A percentile compares a stretch with the other conserved stretches of the same genome.
These are phyloP conservation scores for Hericium coralloides DNA, from an alignment of 768 basidiomycete genomes.

Conservation along the genomic window DNA sequence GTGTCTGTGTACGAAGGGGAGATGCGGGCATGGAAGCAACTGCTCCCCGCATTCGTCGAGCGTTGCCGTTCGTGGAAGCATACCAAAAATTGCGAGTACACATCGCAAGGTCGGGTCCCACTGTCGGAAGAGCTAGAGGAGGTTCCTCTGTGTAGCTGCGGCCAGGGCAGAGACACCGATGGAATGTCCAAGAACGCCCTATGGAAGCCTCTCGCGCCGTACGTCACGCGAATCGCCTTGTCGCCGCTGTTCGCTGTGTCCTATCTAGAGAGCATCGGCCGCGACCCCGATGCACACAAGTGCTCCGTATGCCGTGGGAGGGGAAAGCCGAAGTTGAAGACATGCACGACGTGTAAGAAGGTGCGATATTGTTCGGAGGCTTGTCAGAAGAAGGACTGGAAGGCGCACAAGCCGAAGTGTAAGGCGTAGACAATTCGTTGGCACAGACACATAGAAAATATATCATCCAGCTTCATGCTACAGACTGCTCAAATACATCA, in stretches of 20 bases:
- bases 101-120: slow-evolving; percentile 22
- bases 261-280: slow-evolving; percentile 34
- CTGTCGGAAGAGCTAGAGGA: slow-evolving; percentile 26
- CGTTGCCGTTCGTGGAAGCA: slow-evolving; percentile 47
- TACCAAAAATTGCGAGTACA: slow-evolving; percentile 37
- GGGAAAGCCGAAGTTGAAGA: slow-evolving; percentile 23
- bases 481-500: too few species aligned
- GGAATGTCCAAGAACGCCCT: slow-evolving; percentile 5
- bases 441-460: too few species aligned
- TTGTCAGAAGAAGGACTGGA: slow-evolving; percentile 43
- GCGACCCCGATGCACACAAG: slow-evolving; percentile 3
- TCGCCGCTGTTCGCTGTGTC: slow-evolving; percentile 45
- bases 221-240: slow-evolving; percentile 41
- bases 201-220: slow-evolving; percentile 34
- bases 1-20: slow-evolving; percentile 25
- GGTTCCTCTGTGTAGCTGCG: slow-evolving; percentile 44
- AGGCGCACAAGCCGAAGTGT: slow-evolving; percentile 27
- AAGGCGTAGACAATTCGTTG: too few species aligned
- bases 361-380: slow-evolving; percentile 33
- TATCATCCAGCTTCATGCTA: too few species aligned
- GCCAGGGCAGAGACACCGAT: slow-evolving; percentile 37
- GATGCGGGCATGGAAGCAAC: slow-evolving; percentile 37
- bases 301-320: slow-evolving; percentile 23
- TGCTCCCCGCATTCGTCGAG: slow-evolving; percentile 42
- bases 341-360: slow-evolving; percentile 30